phyloP scores from a whole-genome alignment of 2,329 filamentous ascomycete genomes.

The Pyricularia pennisetigena region DNA sequence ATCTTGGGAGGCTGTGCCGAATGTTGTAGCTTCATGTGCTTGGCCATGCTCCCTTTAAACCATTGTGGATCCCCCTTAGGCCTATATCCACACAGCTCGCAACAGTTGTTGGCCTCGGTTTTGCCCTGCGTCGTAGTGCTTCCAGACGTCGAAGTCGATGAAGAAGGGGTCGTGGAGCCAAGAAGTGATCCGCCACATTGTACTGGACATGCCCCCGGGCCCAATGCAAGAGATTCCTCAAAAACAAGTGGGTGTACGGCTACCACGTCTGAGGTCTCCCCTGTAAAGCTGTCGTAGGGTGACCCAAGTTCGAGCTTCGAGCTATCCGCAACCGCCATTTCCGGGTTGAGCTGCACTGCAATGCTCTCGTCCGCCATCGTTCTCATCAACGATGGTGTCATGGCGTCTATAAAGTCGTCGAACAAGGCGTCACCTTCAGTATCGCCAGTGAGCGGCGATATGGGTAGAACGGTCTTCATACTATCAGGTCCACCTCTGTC shows the following conservation, averaged over 20 bases:
- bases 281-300: neutral
- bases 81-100: constrained; percentile 43
- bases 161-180: neutral
- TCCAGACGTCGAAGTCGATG: constrained; percentile 1
- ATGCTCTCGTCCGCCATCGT: neutral
- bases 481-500: constrained; percentile 12
- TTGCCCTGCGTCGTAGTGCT: constrained; percentile 2
- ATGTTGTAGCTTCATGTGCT: constrained; percentile 46
- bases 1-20: constrained; percentile 36
- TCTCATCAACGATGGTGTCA: neutral
- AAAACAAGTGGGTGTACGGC: neutral
- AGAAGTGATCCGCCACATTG: neutral
- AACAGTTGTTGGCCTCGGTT: constrained; percentile 32
- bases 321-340: neutral
- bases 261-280: neutral
- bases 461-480: neutral
- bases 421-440: constrained; percentile 24
- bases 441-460: neutral
- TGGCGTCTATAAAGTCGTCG: constrained; percentile 7
- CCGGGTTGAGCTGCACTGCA: neutral
- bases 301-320: neutral
- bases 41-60: constrained; percentile 49
- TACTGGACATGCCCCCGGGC: neutral
- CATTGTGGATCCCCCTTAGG: constrained; percentile 47
- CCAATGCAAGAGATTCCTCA: neutral